Base-by-base conservation (phyloP, 2,329 filamentous ascomycete genomes). In the Aphanoascus verrucosus region DNA sequence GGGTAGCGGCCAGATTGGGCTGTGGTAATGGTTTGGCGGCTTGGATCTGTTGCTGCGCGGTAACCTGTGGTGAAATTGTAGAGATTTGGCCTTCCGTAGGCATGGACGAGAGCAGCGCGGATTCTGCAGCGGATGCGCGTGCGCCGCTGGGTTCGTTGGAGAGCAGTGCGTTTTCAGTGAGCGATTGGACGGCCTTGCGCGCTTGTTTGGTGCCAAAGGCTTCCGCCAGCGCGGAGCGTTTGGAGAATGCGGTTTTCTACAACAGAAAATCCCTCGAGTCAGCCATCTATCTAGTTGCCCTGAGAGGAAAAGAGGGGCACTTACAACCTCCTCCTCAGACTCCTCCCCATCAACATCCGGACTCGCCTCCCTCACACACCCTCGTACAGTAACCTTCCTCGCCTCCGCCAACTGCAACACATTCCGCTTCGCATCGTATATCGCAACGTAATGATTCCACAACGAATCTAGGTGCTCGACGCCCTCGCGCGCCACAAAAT, bases 391-490 rank as follows among this genome's bases (percentile, higher is more conserved):
- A 50, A 82, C 65, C 61, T 77, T 74, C 54, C 76, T 77, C 19
- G 74, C 75, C 65, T 78, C 65, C 8, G 78, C 69, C 44, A 84
- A 64, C 57, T 80, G 72, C 57, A 82, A 70, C 42, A 72, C 73
- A 53, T 73, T 72, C 3, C 72, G 73, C 23, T 70, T 65, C 0
- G 78, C 77, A 57, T 84, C 79, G 59, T 75, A 81, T 42, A 84
- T 70, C 49, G 77, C 81, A 55, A 83, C 65, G 59, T 83, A 84
- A 67, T 84, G 79, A 59, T 77, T 77, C 54, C 79, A 64, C 56
- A 76, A 68, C 31, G 72, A 74, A 54, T 80, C 75, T 48, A 74
- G 70, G 40, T 72, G 69, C 52, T 78, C 74, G 55, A 75, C 72
- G 28, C 68, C 69, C 60, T 74, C 72, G 35, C 69, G 70, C 19